Conservation (phyloP, 73 alveolate species). For the Paramecium bursaria region DNA sequence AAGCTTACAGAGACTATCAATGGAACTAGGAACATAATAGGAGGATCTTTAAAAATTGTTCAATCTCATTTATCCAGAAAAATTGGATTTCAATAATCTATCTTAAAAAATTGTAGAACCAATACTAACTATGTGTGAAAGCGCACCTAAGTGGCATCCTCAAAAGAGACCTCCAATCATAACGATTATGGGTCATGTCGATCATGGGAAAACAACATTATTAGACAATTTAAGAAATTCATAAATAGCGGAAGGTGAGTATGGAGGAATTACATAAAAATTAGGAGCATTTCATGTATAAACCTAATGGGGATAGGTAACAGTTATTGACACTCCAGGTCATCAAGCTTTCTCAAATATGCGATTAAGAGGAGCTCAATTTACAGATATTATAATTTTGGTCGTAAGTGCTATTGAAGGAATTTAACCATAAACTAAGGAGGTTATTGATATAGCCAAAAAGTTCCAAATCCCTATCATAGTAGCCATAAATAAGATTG, state of each 20-base stretch:
- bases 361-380: conserved; percentile 94
- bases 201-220: conserved; percentile 97
- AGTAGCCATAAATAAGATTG: conserved; percentile 93
- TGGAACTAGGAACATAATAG: too few relatives aligned
- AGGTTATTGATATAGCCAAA: conserved; percentile 83
- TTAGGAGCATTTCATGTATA: conserved; percentile 93
- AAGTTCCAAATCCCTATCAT: conserved; percentile 82
- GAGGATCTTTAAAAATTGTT: too few relatives aligned
- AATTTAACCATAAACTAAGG: conserved; percentile 90
- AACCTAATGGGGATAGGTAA: conserved; percentile 78
- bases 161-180: conserved; percentile 82
- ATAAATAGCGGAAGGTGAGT: conserved; percentile 85
- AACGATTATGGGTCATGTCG: conserved; percentile 98
- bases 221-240: conserved; percentile 86
- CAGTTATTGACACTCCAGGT: conserved; percentile 98
- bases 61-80: too few relatives aligned
- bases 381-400: conserved; percentile 90
- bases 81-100: too few relatives aligned
- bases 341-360: conserved; percentile 93
- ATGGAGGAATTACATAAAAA: conserved; percentile 92
- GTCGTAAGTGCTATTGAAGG: conserved; percentile 96
- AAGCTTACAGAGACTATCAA: too few relatives aligned
- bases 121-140: too few relatives aligned
- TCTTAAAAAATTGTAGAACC: too few relatives aligned
- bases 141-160: neutral